phyloP scores from a whole-genome alignment of 2,329 filamentous ascomycete genomes.

The Tolypocladium album region DNA sequence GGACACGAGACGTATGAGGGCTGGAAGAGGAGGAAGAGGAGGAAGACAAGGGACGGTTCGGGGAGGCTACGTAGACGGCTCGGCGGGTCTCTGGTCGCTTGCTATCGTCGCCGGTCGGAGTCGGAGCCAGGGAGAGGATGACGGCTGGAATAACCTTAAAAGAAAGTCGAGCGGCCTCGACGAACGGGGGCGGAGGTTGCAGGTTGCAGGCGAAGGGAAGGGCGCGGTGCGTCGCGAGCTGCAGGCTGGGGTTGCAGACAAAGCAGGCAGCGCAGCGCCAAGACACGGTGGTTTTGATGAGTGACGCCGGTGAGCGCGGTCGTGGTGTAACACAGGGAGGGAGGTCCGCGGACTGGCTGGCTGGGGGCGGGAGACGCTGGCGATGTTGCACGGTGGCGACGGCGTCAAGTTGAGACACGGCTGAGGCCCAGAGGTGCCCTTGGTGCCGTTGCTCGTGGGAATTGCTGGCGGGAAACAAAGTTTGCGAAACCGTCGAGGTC shows the following conservation, averaged over 20 bases:
- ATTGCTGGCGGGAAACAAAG: not conserved
- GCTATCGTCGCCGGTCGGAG: not conserved
- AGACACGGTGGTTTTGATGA: not conserved
- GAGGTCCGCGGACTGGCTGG: not conserved
- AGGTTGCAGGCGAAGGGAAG: constrained; percentile 1
- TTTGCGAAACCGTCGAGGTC: not conserved
- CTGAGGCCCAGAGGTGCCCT: not conserved
- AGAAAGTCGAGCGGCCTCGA: not conserved
- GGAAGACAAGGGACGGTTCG: not conserved
- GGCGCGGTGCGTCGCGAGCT: constrained; percentile 4
- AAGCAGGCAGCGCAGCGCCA: constrained; percentile 1
- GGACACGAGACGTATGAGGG: not conserved
- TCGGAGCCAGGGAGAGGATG: not conserved
- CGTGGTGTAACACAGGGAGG: not conserved
- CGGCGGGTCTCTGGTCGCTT: not conserved
- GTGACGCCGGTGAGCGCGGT: not conserved
- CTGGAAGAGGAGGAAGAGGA: not conserved
- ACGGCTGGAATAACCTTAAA: constrained; percentile 7
- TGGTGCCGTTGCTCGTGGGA: not conserved
- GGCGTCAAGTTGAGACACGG: not conserved
- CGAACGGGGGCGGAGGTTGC: not conserved
- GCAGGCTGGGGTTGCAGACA: not conserved
- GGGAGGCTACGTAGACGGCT: not conserved
- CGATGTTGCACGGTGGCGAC: not conserved
- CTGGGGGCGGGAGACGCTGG: not conserved